Evolutionary conservation across 1,284 basidiomycete species (phyloP), one percentile per base, ranked within the genome.

Genomic region (Athelia sp.): DNA sequence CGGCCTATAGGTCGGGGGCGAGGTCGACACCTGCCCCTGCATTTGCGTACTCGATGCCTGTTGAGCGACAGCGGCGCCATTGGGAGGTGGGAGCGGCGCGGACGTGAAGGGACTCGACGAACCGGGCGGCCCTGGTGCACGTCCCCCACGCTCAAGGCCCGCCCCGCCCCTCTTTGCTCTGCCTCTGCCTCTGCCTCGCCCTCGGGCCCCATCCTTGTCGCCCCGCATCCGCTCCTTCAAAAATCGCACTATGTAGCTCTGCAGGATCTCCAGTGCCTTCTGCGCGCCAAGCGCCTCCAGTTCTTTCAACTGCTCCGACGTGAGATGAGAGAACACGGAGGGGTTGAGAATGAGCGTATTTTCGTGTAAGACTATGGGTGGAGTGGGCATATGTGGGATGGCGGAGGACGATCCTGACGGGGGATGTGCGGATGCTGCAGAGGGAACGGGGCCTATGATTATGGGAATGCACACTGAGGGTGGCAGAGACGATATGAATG

Each of bases 311-410:
- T 89, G 86, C 51, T 85, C 84, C 29, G 76, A 71, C 1, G 84
- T 82, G 10, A 96, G 77, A 53, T 85, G 84, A 4, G 85, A 80
- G 63, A 96, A 96, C 36, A 96, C 87, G 22, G 78, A 75, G 2
- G 93, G 93, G 59, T 90, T 90, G 32, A 96, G 78, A 55, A 92
- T 82, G 23, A 96, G 80, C 46, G 81, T 87, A 52, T 90, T 86
- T 57, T 92, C 86, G 57, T 95, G 90, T 22, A 95, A 72, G 23
- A 92, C 82, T 70, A 96, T 93, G 21, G 72, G 90, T 57, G 77
- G 82, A 68, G 72, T 80, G 67, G 57, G 72, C 70, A 67, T 70
- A 66, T 61, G 67, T 57, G 60, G 70, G 72, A 32, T 66, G 72
- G 70, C 54, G 75, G 73, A 9, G 72, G 66, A 52, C 75, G 73